Base-by-base conservation (phyloP, 2,329 filamentous ascomycete genomes). In the Exophiala phaeomuriformis region DNA sequence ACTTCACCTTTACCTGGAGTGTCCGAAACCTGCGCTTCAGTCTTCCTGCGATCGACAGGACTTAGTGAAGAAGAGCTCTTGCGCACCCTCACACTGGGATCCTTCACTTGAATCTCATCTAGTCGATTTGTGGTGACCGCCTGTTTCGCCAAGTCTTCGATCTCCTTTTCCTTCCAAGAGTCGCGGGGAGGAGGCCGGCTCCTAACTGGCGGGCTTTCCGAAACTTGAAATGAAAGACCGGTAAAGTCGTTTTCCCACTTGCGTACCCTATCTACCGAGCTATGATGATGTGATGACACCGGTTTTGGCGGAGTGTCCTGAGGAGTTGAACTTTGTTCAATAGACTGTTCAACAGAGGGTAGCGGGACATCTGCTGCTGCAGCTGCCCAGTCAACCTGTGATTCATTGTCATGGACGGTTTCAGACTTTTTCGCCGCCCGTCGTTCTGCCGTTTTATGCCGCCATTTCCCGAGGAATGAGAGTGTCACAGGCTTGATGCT, bases 171-270 rank as follows among this genome's bases (percentile, higher is more conserved):
- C 50, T 63, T 64, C 32, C 53, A 56, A 10, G 61, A 61, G 40
- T 64, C 49, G 35, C 51, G 49, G 6, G 55, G 40, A 10, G 51
- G 57, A 28, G 47, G 49, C 29, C 57, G 62, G 29, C 50, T 59
- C 35, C 63, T 64, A 49, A 65, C 65, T 2, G 63, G 59, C 7
- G 67, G 65, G 43, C 66, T 68, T 33, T 68, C 58, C 12, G 67
- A 69, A 19, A 66, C 54, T 36, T 65, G 66, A 39, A 65, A 58
- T 32, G 64, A 62, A 29, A 61, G 61, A 6, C 59, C 58, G 31
- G 63, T 64, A 55, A 65, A 63, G 39, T 66, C 63, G n/a, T 70
- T 64, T 31, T 64, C 66, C 45, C 60, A 60, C 19, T 52, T 61
- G 28, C 64, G 52, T 37, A 59, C 53, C 35, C 56, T 53, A 19